A percentile compares a stretch with the other conserved stretches of the same genome.
Evolutionary conservation across 2,329 filamentous ascomycete genomes (phyloP).

Genomic region (Kalmusia sp.): DNA sequence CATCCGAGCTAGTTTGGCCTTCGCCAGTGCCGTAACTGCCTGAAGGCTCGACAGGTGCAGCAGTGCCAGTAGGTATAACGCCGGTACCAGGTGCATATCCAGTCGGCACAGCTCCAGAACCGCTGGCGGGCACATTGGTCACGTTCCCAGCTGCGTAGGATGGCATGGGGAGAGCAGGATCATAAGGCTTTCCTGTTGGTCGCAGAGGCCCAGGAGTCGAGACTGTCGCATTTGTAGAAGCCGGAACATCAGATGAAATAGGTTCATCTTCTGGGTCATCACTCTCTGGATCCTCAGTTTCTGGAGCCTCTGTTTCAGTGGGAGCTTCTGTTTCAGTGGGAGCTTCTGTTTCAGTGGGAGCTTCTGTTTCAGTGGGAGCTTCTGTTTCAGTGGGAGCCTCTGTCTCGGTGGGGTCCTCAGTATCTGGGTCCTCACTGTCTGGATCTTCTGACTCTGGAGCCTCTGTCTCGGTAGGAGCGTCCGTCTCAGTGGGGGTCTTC

Average conservation of each 20-base stretch:
- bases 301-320: too few species aligned
- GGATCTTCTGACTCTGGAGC: not conserved
- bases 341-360: too few species aligned
- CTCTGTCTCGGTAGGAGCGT: too few species aligned
- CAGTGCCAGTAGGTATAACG: not conserved
- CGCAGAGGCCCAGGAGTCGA: not conserved
- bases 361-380: not conserved
- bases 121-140: not conserved
- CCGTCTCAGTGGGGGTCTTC: not conserved
- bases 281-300: too few species aligned
- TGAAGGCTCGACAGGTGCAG: not conserved
- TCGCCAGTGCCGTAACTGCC: not conserved
- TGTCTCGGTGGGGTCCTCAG: too few species aligned
- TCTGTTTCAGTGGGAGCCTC: too few species aligned
- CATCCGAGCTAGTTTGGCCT: not conserved
- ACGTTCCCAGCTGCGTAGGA: slow-evolving; percentile 3
- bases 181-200: not conserved
- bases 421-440: not conserved
- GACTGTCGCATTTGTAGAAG: not conserved
- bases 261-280: not conserved
- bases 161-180: not conserved
- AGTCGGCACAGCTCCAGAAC: not conserved
- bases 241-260: not conserved
- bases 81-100: slow-evolving; percentile 2
- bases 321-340: too few species aligned